Evolutionary conservation across 1,139 yeast species (phyloP), one percentile per base, ranked within the genome.

Genomic region (Protomyces pachydermus): DNA sequence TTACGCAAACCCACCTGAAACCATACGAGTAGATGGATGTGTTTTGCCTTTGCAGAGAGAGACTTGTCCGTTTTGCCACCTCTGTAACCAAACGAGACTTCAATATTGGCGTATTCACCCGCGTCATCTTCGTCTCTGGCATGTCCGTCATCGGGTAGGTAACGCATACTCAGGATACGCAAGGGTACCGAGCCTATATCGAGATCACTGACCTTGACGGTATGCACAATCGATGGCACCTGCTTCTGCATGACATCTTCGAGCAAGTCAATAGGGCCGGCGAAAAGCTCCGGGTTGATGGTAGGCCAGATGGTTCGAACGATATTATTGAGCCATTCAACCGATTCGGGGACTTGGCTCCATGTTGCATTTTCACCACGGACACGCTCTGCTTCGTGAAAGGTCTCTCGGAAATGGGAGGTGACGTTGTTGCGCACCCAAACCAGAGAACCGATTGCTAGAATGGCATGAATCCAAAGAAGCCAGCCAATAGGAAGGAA

Each of bases 241-340:
- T 56, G 58, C 46, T 65, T 61, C 52, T 65, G 65, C 65, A 65
- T 56, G 45, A 65, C 62, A 37, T 65, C 66, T 54, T 65, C 66
- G 34, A 65, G 58, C 46, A 56, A 46, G 37, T 65, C 66, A 32
- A 56, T 20, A 16, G 62, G 42, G 12, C 65, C 62, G 9, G 57
- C 60, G 38, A 65, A 65, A 3, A 65, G 35, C 50, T 65, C 66
- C 1, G 66, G 64, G 18, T 65, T 61, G 45, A 65, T 60, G n/a
- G 62, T 52, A 3, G 57, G 54, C 62, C 65, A 65, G 38, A 61
- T 46, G 6, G 64, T 55, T 16, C 61, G 56, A n/a, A 65, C 35
- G 23, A 65, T 38, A 42, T 55, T 46, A 50, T 65, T 65, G 42
- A 65, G 56, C 66, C 66, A 65, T 32, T 65, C 65, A 35, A 61